Conservation (phyloP, 176 grass and related monocot species). For the Triticum urartu region DNA sequence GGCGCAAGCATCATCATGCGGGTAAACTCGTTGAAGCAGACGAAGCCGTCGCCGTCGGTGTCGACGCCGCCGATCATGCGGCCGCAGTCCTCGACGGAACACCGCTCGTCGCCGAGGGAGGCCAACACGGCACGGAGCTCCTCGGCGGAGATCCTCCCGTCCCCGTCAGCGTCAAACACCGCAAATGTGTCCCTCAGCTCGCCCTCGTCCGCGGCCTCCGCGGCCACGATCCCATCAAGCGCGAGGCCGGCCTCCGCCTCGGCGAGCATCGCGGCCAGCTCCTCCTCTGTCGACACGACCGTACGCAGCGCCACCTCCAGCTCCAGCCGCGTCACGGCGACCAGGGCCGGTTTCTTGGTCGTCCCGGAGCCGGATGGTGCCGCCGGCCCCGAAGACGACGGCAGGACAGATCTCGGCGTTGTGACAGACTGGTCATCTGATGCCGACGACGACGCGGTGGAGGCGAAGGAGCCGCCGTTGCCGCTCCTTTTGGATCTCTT, state of each 20-base stretch:
- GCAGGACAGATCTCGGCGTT: slow-evolving; percentile 34
- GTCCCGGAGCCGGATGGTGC: background rate
- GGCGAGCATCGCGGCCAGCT: slow-evolving; percentile 42
- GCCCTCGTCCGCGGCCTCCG: slow-evolving; percentile 31
- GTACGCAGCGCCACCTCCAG: slow-evolving; percentile 36
- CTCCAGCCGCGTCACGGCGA: slow-evolving; percentile 37
- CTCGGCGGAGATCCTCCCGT: slow-evolving; percentile 80
- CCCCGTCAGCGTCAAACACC: slow-evolving; percentile 75
- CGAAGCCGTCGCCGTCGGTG: slow-evolving; percentile 59
- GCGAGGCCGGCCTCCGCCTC: slow-evolving; percentile 6
- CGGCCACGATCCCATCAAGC: slow-evolving; percentile 22
- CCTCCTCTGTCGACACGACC: slow-evolving; percentile 41
- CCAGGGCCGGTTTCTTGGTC: background rate
- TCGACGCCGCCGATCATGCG: slow-evolving; percentile 74
- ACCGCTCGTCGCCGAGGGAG: slow-evolving; percentile 51
- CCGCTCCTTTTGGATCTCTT: background rate
- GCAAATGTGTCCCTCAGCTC: slow-evolving; percentile 64
- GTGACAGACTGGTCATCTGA: background rate
- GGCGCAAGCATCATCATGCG: slow-evolving; percentile 59
- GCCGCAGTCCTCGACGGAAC: slow-evolving; percentile 69
- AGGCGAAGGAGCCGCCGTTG: slow-evolving; percentile 29
- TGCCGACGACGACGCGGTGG: background rate
- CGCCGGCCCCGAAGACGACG: background rate
- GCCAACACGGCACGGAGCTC: slow-evolving; percentile 58
- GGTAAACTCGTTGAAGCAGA: slow-evolving; percentile 70